Conservation (phyloP, 768 basidiomycete species). For the Fibroporia radiculosa region DNA sequence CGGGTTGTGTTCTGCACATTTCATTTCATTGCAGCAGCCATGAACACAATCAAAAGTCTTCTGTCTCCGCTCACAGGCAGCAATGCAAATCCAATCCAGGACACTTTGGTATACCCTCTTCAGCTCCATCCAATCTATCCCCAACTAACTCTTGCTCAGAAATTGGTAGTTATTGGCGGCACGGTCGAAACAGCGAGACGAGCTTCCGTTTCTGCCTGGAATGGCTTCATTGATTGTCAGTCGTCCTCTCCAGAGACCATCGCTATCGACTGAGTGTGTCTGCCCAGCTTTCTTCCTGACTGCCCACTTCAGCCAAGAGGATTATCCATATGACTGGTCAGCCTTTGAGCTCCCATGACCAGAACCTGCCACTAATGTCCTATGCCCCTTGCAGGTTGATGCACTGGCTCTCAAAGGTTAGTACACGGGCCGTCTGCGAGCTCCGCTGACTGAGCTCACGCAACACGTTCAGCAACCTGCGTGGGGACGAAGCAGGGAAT, state of each 20-base stretch:
- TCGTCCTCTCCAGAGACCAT: slow-evolving; percentile 4
- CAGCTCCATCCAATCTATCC: not conserved
- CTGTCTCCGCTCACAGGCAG: slow-evolving; percentile 59
- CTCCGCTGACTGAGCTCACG: slow-evolving; percentile 8
- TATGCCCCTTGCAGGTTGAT: slow-evolving; percentile 51
- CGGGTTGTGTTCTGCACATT: no score
- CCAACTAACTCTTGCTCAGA: slow-evolving; percentile 34
- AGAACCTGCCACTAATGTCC: slow-evolving; percentile 5
- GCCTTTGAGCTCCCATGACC: no score
- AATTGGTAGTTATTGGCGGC: slow-evolving; percentile 85
- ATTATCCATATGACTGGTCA: slow-evolving; percentile 82
- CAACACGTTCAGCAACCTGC: slow-evolving; percentile 64
- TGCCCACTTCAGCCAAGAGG: slow-evolving; percentile 82
- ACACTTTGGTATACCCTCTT: slow-evolving; percentile 52
- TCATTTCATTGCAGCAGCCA: slow-evolving; percentile 24
- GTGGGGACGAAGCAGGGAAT: slow-evolving; percentile 83
- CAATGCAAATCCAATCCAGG: slow-evolving; percentile 64
- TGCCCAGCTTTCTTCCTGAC: slow-evolving; percentile 77
- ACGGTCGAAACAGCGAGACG: slow-evolving; percentile 82
- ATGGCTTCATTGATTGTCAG: slow-evolving; percentile 83
- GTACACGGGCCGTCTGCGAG: slow-evolving; percentile 11
- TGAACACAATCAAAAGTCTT: slow-evolving; percentile 67
- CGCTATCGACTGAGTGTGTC: not conserved
- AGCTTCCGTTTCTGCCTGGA: slow-evolving; percentile 80
- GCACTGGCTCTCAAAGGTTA: slow-evolving; percentile 83